Conservation (phyloP, 2,329 filamentous ascomycete genomes). For the Stachybotrys elegans region DNA sequence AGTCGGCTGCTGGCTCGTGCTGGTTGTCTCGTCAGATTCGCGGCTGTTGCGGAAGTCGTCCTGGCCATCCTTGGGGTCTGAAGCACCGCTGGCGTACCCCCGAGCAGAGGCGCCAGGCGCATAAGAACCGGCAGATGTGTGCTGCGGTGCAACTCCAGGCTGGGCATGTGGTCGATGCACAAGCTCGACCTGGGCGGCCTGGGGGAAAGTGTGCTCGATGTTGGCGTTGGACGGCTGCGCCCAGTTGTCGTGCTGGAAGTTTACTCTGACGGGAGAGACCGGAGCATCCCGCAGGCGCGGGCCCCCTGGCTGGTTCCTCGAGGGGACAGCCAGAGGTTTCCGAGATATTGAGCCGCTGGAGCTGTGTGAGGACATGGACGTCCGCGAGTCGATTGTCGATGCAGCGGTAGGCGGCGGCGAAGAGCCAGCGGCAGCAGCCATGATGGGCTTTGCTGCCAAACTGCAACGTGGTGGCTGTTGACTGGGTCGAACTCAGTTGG, state of each 20-base stretch:
- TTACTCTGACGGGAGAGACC: constrained; percentile 51
- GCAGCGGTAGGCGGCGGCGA: constrained; percentile 26
- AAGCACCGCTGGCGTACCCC: constrained; percentile 26
- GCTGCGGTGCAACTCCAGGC: background rate
- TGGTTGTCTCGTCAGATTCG: constrained; percentile 47
- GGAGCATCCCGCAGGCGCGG: constrained; percentile 47
- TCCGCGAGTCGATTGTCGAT: constrained; percentile 16
- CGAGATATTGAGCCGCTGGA: constrained; percentile 17
- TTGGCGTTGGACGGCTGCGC: constrained; percentile 45
- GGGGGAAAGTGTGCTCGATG: constrained; percentile 37
- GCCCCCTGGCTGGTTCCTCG: constrained; percentile 23
- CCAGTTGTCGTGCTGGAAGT: constrained; percentile 49
- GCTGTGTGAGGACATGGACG: constrained; percentile 10
- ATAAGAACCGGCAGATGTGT: constrained; percentile 7
- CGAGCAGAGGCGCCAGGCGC: constrained; percentile 10
- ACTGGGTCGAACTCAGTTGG: too few relatives aligned
- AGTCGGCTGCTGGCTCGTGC: constrained; percentile 40
- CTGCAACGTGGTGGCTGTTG: background rate
- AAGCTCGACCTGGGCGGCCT: constrained; percentile 18
- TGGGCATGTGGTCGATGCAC: constrained; percentile 15
- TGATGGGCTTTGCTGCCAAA: constrained; percentile 9
- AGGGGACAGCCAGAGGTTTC: constrained; percentile 31
- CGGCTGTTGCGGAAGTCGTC: constrained; percentile 43
- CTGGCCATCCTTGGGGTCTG: constrained; percentile 27
- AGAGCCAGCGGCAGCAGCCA: constrained; percentile 29